Percentiles rank a stretch among this genome's conserved stretches.
Conservation (phyloP, 2,329 filamentous ascomycete genomes). For the Colletotrichum sp. region DNA sequence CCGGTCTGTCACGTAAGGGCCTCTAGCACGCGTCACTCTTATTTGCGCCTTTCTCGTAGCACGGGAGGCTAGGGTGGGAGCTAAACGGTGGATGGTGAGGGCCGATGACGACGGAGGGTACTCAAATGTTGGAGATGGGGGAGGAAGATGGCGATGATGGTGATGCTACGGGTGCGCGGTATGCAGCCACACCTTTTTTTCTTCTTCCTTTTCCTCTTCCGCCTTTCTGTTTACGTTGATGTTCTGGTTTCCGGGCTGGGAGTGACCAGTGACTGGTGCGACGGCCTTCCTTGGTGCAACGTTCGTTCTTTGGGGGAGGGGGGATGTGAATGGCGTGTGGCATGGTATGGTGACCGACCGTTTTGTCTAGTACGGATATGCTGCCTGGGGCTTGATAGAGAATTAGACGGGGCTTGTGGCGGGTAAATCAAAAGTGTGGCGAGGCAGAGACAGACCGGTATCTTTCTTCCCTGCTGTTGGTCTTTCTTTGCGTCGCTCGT, state of each 20-base stretch:
- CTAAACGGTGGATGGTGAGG: neutral
- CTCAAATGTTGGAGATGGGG: neutral
- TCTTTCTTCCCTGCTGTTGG: neutral
- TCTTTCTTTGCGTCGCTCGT: neutral
- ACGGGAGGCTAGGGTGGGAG: neutral
- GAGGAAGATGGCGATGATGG: neutral
- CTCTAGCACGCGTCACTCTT: neutral
- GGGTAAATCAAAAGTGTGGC: neutral
- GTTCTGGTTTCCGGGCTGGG: neutral
- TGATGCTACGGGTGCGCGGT: neutral
- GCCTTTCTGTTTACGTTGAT: neutral
- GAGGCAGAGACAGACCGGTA: neutral
- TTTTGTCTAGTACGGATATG: neutral
- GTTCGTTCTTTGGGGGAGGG: neutral
- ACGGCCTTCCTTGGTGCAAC: neutral
- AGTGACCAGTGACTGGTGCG: neutral
- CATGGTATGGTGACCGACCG: neutral
- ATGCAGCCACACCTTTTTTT: slow-evolving; percentile 16
- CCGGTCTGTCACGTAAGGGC: neutral
- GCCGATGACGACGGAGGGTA: neutral
- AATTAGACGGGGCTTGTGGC: neutral
- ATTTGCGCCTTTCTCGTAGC: neutral
- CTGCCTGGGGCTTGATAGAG: neutral
- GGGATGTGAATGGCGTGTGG: neutral
- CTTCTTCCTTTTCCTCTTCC: neutral